These are phyloP conservation scores for Dalechampia spathulata DNA, from an alignment of 441 rosid species.

Conservation along the genomic window DNA sequence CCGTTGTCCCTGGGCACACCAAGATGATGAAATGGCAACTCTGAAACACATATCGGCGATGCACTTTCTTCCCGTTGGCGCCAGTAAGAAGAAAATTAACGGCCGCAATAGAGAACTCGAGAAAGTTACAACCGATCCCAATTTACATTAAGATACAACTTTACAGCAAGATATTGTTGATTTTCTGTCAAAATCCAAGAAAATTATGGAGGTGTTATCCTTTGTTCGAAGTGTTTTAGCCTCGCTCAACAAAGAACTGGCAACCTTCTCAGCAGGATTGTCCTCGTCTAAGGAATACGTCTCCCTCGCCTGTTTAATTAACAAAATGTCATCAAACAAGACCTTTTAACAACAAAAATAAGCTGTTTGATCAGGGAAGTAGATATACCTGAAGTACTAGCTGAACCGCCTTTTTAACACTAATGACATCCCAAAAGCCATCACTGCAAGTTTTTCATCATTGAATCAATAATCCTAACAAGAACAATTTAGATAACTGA, in stretches of 20 bases:
- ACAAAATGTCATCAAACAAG: not conserved
- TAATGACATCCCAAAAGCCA: slow-evolving; percentile 92
- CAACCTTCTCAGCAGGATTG: slow-evolving; percentile 65
- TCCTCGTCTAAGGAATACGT: slow-evolving; percentile 27
- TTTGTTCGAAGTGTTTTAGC: slow-evolving; percentile 85
- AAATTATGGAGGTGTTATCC: slow-evolving; percentile 88
- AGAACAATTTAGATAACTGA: not conserved
- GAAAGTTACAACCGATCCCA: not conserved
- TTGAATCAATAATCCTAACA: slow-evolving; percentile 10
- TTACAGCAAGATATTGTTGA: slow-evolving; percentile 31
- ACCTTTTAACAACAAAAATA: too few relatives aligned
- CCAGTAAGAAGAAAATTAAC: not conserved
- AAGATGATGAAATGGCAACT: too few relatives aligned
- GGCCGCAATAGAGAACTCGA: not conserved
- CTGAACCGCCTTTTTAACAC: slow-evolving; percentile 67
- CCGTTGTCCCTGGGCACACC: not conserved
- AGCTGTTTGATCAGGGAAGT: not conserved
- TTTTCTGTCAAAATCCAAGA: slow-evolving; percentile 61
- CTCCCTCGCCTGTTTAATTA: slow-evolving; percentile 48
- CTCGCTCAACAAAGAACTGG: slow-evolving; percentile 65
- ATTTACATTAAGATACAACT: slow-evolving; percentile 32
- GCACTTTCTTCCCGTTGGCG: slow-evolving; percentile 9
- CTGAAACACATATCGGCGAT: not conserved
- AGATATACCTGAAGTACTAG: slow-evolving; percentile 59
- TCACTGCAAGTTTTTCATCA: slow-evolving; percentile 47